A percentile compares a stretch with the other conserved stretches of the same genome.
These are phyloP conservation scores for Mrakia blollopis DNA, from an alignment of 768 basidiomycete genomes.

Conservation along the genomic window DNA sequence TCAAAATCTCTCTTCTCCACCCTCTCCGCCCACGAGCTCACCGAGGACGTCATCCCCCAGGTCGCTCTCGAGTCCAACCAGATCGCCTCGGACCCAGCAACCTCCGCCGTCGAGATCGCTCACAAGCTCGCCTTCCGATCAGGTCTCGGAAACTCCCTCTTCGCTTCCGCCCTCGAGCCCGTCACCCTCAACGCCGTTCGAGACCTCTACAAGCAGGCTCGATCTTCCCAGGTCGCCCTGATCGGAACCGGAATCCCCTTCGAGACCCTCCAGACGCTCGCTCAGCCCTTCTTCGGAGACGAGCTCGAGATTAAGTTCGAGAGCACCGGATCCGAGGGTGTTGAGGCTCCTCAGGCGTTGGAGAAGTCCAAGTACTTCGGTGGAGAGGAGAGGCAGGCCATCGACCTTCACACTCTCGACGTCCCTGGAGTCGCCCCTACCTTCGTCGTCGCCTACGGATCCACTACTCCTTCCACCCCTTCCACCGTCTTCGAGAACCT, in stretches of 20 bases:
- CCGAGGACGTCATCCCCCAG: constrained; percentile 52
- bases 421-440: constrained; percentile 58
- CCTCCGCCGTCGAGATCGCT: constrained; percentile 75
- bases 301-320: constrained; percentile 24
- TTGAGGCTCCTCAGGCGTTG: constrained; percentile 39
- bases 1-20: constrained; percentile 77
- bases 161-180: constrained; percentile 65
- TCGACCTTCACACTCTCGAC: constrained; percentile 49
- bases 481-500: constrained; percentile 57
- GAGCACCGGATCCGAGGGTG: not conserved
- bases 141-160: constrained; percentile 86
- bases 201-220: constrained; percentile 62
- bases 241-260: constrained; percentile 70
- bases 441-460: constrained; percentile 82
- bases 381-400: constrained; percentile 70
- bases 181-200: constrained; percentile 63
- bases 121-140: constrained; percentile 85
- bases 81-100: constrained; percentile 59
- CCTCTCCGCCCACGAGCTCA: constrained; percentile 52
- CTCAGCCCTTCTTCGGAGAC: constrained; percentile 23
- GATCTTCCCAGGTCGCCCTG: constrained; percentile 60
- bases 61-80: constrained; percentile 64
- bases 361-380: constrained; percentile 62
- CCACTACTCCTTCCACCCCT: constrained; percentile 50
- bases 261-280: constrained; percentile 54